Percentiles rank a stretch among this genome's conserved stretches.
phyloP scores from a whole-genome alignment of 1,139 yeast species.

The Geotrichum reessii region DNA sequence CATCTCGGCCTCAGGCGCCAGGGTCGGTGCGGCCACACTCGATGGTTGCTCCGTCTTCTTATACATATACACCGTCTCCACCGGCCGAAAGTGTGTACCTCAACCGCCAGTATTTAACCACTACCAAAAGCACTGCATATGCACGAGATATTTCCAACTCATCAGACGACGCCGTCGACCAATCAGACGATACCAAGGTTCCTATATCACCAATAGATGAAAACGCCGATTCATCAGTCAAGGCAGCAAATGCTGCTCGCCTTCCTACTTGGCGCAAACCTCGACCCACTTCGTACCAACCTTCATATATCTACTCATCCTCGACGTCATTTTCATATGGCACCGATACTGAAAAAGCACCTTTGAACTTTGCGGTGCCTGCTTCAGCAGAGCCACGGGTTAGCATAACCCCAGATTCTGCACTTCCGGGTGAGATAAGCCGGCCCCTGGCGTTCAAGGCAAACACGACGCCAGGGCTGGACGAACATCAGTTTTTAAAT shows the following conservation, averaged over 20 bases:
- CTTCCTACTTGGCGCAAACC: conserved; percentile 30
- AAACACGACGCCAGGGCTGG: neutral
- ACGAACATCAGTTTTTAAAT: neutral
- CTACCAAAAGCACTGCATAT: neutral
- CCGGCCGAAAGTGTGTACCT: neutral
- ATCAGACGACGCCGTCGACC: neutral
- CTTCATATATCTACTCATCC: conserved; percentile 18
- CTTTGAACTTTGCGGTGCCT: conserved; percentile 25
- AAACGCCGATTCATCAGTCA: neutral
- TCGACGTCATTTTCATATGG: conserved; percentile 12
- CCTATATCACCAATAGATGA: too few relatives aligned
- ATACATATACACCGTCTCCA: neutral
- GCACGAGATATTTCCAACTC: neutral
- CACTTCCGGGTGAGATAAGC: conserved; percentile 36
- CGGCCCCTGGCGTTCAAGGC: conserved; percentile 25
- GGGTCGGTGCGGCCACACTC: neutral
- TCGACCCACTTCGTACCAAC: conserved; percentile 39
- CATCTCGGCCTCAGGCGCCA: neutral
- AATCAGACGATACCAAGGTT: neutral
- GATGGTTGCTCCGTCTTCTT: neutral
- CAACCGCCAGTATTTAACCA: neutral
- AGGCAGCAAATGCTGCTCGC: conserved; percentile 29
- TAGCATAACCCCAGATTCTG: conserved; percentile 33
- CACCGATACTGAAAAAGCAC: conserved; percentile 12
- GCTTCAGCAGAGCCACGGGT: conserved; percentile 35